Evolutionary conservation across 768 basidiomycete genomes (phyloP).

Genomic region (Termitomyces sp.): DNA sequence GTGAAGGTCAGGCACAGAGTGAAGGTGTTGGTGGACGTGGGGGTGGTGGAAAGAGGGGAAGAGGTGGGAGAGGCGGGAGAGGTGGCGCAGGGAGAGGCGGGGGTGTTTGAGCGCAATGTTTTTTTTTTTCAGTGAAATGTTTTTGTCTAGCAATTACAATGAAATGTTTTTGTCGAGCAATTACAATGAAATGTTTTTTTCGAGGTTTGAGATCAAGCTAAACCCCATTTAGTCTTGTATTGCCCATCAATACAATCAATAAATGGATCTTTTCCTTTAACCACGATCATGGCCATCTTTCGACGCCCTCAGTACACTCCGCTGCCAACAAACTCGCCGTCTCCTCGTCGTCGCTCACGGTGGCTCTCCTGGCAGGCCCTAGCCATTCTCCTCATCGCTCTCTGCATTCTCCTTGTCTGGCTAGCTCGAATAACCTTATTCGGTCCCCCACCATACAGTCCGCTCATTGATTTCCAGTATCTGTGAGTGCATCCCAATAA

Average conservation of each 20-base stretch:
- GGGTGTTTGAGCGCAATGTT: too few species aligned
- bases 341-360: neutral
- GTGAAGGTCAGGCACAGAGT: neutral
- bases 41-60: neutral
- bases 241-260: too few species aligned
- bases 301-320: neutral
- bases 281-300: neutral
- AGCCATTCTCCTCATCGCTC: neutral
- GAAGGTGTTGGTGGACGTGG: neutral
- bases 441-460: slow-evolving; percentile 11
- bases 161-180: too few species aligned
- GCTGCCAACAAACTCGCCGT: neutral
- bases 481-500: slow-evolving; percentile 12
- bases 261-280: neutral
- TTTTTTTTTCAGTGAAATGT: too few species aligned
- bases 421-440: neutral
- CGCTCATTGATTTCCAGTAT: slow-evolving; percentile 19
- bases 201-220: too few species aligned
- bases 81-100: neutral
- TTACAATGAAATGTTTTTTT: too few species aligned
- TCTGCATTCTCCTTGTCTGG: slow-evolving; percentile 2
- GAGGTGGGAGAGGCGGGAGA: neutral
- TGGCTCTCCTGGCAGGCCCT: slow-evolving; percentile 1
- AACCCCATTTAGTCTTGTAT: too few species aligned
- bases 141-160: too few species aligned